Evolutionary conservation across 208 protist genomes (phyloP), one percentile per base, ranked within the genome.

Genomic region (Trypanosoma grayi): DNA sequence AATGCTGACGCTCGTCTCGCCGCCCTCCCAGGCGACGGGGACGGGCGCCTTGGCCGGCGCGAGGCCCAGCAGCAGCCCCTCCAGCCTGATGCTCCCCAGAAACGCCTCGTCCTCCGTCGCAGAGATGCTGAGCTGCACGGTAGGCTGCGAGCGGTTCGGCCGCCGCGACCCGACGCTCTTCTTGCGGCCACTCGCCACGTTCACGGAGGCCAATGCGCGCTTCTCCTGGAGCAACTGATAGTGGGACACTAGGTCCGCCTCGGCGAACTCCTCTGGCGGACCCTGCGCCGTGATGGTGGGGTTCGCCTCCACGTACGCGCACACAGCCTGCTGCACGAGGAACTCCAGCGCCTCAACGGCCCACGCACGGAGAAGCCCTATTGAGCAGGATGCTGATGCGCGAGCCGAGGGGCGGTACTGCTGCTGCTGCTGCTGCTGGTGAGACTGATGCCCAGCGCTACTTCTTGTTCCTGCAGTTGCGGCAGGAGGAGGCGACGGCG

Each of bases 331-430:
- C 33, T 48, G 51, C 10, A 25, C 51, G 9, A 72, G 16, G 28
- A 60, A 65, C 44, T 72, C 66, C 10, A 72, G 31, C 14, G 66
- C 66, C 24, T 54, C 36, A 20, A 60, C 22, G 4, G 57, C 66
- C 66, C 66, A 72, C 14, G 2, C 4, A 45, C 25, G 48, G 41
- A 66, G 39, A 36, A 13, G 27, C 20, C 22, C 20, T 25, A 55
- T 20, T 30, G 14, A 7, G 20, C 37, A 30, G 10, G 11, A 4
- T 40, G 34, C 3, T 45, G 36, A 57, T 16, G 22, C 1, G 18
- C 25, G 9, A 24, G 4, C 1, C 5, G 41, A 9, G 11, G 4
- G 27, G 2, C 33, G 2, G 44, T 20, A n/a, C n/a, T 45, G 33
- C 37, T 31, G 34, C 20, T 11, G 24, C 34, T 31, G 25, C 11